phyloP scores from a whole-genome alignment of 2,329 filamentous ascomycete species.

The Calonectria henricotiae region DNA sequence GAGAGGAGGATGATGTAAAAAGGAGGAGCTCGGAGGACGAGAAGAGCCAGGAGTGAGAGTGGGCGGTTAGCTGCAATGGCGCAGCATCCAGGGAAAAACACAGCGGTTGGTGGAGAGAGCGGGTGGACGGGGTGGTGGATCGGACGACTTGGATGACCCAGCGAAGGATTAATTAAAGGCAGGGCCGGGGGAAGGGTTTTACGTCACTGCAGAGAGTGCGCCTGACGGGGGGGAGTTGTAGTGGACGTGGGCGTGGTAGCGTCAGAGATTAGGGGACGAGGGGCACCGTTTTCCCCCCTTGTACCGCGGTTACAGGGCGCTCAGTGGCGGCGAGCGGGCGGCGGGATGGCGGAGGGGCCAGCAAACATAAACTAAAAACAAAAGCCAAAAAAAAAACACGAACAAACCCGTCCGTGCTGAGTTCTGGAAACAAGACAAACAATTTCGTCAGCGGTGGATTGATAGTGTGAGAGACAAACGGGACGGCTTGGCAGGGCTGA shows the following conservation, averaged over 20 bases:
- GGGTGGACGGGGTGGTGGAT: conserved; percentile 25
- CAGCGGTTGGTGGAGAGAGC: conserved; percentile 35
- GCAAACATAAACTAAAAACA: conserved; percentile 16
- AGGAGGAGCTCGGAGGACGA: conserved; percentile 45
- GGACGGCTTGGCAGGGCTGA: conserved; percentile 36
- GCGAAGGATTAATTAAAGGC: conserved; percentile 31
- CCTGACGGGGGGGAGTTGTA: conserved; percentile 6
- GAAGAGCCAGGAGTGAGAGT: conserved; percentile 35
- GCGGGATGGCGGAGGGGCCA: conserved; percentile 36
- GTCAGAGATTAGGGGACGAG: conserved; percentile 23
- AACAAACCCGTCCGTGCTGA: conserved; percentile 31
- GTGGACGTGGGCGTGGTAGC: conserved; percentile 16
- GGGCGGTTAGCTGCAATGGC: conserved; percentile 38
- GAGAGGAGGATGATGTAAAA: conserved; percentile 45
- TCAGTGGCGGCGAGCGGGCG: conserved; percentile 26
- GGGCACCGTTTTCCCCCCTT: not conserved
- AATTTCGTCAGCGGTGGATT: conserved; percentile 19
- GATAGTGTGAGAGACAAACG: conserved; percentile 21
- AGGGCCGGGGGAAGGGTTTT: conserved; percentile 17
- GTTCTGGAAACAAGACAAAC: conserved; percentile 32
- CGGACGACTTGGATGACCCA: conserved; percentile 28
- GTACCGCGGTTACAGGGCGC: conserved; percentile 24
- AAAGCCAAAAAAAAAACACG: conserved; percentile 12
- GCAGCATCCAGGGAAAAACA: conserved; percentile 28
- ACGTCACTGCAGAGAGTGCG: conserved; percentile 24